Evolutionary conservation across 2,329 filamentous ascomycete genomes (phyloP), one percentile per base, ranked within the genome.

Genomic region (Cladosporium sp.): DNA sequence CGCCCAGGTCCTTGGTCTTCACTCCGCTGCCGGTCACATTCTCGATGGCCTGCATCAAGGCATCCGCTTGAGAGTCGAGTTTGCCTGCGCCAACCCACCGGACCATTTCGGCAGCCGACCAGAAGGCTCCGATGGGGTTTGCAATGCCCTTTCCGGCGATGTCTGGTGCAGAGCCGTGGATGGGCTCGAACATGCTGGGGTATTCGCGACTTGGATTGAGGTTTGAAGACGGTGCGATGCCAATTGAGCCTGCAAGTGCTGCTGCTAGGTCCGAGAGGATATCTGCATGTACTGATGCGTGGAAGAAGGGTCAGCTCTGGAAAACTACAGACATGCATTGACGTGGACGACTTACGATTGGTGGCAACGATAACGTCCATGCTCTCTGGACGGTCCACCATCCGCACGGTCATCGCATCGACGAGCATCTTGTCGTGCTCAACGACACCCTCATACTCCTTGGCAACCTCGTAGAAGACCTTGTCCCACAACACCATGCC

Each of bases 151-250:
- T 82, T 3, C 86, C 84, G 1, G 82, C 82, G 57, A 88, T 87
- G 62, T 88, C 85, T 3, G 84, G 84, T 0, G 84, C 85, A 28
- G 80, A 84, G 9, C 84, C 85, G 62, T 87, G 84, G 54, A 85
- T 84, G 0, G 83, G 83, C 73, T 86, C 83, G 61, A 86, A 86
- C 80, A 85, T 84, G 51, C 77, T 81, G 0, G 85, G 85, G 60
- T 84, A 81, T 62, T 79, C 67, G 11, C 82, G 75, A 1, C 81
- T 84, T 1, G 87, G 86, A 64, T 89, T 86, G 1, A 89, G 75
- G 64, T 89, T 90, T 38, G 82, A 85, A 0, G 87, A 88, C 3
- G 87, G 86, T 3, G 87, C 87, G 59, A 90, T 89, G 11, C 88
- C 87, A 60, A 90, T 89, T 1, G 82, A 86, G 0, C 87, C 87